phyloP scores from a whole-genome alignment of 371 early-diverging fungal species.

The Chytridiales sp. region DNA sequence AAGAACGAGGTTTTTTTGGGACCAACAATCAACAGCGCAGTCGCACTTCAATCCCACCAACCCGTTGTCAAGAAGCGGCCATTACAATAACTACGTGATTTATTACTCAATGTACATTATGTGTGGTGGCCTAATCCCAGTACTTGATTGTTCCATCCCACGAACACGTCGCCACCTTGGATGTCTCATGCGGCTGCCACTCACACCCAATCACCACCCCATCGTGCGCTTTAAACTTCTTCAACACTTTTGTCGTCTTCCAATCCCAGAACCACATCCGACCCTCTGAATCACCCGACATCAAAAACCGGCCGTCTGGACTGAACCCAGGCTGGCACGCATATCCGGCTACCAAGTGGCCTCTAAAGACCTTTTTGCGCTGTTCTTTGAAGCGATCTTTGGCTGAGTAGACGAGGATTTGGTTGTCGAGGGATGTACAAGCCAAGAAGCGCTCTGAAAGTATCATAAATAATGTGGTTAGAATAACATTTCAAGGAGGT shows the following conservation, averaged over 20 bases:
- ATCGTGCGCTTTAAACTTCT: slow-evolving; percentile 87
- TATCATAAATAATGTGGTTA: background rate
- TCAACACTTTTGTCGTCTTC: slow-evolving; percentile 82
- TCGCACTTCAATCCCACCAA: no score
- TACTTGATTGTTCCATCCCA: slow-evolving; percentile 96
- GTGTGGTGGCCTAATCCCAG: no score
- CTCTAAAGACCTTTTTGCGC: slow-evolving; percentile 87
- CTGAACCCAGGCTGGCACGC: slow-evolving; percentile 93
- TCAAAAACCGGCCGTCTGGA: slow-evolving; percentile 86
- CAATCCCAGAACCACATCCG: slow-evolving; percentile 94
- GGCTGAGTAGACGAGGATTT: slow-evolving; percentile 85
- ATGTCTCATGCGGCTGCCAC: slow-evolving; percentile 96
- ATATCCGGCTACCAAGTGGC: slow-evolving; percentile 93
- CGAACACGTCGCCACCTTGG: slow-evolving; percentile 88
- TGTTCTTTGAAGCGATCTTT: slow-evolving; percentile 84
- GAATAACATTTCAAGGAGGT: background rate
- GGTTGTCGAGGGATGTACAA: slow-evolving; percentile 92
- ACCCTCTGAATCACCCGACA: slow-evolving; percentile 92
- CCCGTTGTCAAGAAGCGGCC: no score
- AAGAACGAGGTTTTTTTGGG: no score
- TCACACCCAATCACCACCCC: slow-evolving; percentile 83
- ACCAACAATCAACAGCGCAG: no score
- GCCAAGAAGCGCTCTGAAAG: slow-evolving; percentile 86
- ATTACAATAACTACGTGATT: no score
- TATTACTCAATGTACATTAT: no score